Evolutionary conservation across 345 rosid genomes (phyloP), one percentile per base, ranked within the genome.

Genomic region (Moringa oleifera): DNA sequence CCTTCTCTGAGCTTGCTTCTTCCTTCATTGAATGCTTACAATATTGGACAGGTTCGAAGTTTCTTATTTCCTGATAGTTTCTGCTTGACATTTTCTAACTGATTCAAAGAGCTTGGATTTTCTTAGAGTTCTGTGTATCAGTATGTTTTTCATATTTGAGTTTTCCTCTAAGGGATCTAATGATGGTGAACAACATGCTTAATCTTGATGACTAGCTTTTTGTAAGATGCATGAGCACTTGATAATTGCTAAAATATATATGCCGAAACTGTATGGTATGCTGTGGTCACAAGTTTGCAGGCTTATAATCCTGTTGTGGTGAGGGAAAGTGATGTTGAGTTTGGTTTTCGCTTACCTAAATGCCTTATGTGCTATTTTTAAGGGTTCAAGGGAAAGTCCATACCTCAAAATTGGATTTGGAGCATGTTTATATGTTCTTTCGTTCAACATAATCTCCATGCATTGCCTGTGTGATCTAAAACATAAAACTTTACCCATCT

Each of bases 1-100:
- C 99, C 96, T 74, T 94, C 97, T 71, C 84, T 94, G 61, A 88
- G 96, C 77, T 82, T 90, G 61, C 81, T 90, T 74, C 97, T 94
- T 68, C 86, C 96, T 33, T 73, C 88, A 55, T 61, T 94, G 82
- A 83, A 59, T 64, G 92, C 90, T 53, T 90, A 85, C 81, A 83
- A 65, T 57, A 77, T 90, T 64, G 97, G 99, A 58, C 96, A 90
- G 96, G 96, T 90, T 25, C 51, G 75, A 33, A 36, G 47, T 41
- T 41, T 15, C 47, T 41, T 41, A 7, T 16, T 41, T 5, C 13
- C 33, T 28, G 12, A 4, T 7, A 41, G 47, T 41, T 41, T 41
- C 12, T 4, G 6, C 13, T 5, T 41, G 16, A 7, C 16, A 41
- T 9, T 41, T 15, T 41, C 12, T 41, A 41, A 41, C 47, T 11